A percentile compares a stretch with the other conserved stretches of the same genome.
Evolutionary conservation across 2,329 filamentous ascomycete species (phyloP).

Genomic region (Aspergillus flavus): DNA sequence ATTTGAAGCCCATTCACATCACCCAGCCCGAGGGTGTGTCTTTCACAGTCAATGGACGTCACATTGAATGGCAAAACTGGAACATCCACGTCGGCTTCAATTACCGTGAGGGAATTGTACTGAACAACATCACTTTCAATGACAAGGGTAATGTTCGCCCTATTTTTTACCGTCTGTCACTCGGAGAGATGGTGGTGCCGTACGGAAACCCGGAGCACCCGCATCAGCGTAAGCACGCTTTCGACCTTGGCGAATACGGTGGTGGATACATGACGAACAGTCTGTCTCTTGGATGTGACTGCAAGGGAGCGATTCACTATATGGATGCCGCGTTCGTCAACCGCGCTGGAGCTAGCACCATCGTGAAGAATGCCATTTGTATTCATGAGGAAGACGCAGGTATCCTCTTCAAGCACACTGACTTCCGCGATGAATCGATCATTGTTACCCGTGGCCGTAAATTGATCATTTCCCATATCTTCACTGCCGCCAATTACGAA

Average conservation of each 20-base stretch:
- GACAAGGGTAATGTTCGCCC: slow-evolving; percentile 77
- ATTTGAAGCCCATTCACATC: slow-evolving; percentile 85
- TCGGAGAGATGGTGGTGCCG: slow-evolving; percentile 77
- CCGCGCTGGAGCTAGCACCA: slow-evolving; percentile 70
- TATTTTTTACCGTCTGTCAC: slow-evolving; percentile 84
- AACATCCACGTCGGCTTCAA: slow-evolving; percentile 93
- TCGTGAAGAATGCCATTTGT: slow-evolving; percentile 92
- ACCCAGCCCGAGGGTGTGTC: slow-evolving; percentile 88
- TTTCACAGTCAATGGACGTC: slow-evolving; percentile 74
- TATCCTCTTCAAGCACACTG: slow-evolving; percentile 91
- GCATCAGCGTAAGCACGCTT: slow-evolving; percentile 53
- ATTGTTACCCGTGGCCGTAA: slow-evolving; percentile 86
- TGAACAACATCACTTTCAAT: slow-evolving; percentile 88
- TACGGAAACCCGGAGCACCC: slow-evolving; percentile 52
- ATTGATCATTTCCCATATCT: slow-evolving; percentile 85
- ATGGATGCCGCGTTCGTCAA: slow-evolving; percentile 86
- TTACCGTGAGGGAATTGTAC: slow-evolving; percentile 86
- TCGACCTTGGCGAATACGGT: slow-evolving; percentile 51
- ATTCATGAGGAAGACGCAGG: slow-evolving; percentile 93
- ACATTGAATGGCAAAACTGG: slow-evolving; percentile 90
- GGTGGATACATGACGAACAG: slow-evolving; percentile 54
- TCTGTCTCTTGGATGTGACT: slow-evolving; percentile 49
- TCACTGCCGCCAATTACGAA: slow-evolving; percentile 95
- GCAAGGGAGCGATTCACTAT: slow-evolving; percentile 73
- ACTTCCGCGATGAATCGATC: slow-evolving; percentile 86